Evolutionary conservation across 2,329 filamentous ascomycete species (phyloP).

Genomic region (Myriosclerotinia scirpicola): DNA sequence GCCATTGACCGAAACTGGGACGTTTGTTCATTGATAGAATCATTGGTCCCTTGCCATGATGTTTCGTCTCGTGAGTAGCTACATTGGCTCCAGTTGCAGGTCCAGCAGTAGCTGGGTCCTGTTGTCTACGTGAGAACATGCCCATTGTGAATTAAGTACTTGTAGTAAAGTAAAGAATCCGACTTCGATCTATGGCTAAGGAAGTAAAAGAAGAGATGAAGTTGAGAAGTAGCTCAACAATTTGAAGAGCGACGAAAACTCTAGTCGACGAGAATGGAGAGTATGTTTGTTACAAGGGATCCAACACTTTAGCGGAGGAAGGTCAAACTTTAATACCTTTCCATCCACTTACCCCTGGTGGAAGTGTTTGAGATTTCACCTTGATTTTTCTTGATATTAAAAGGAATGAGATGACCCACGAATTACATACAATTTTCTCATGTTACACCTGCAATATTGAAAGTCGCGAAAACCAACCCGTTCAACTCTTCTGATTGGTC

Average conservation of each 20-base stretch:
- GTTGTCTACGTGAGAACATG: constrained; percentile 20
- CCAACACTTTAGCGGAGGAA: not conserved
- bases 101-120: not conserved
- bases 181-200: not conserved
- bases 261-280: not conserved
- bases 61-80: constrained; percentile 5
- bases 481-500: not conserved
- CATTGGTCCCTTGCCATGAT: constrained; percentile 27
- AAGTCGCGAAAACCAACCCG: not conserved
- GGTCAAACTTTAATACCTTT: constrained; percentile 8
- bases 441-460: not conserved
- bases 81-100: constrained; percentile 12
- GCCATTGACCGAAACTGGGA: constrained; percentile 67
- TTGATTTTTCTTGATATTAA: constrained; percentile 1
- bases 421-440: not conserved
- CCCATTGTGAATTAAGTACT: constrained; percentile 11
- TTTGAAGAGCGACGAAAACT: not conserved
- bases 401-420: not conserved
- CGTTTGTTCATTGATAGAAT: constrained; percentile 48
- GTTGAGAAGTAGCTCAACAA: not conserved
- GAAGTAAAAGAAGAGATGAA: too few relatives aligned
- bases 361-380: not conserved
- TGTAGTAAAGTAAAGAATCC: not conserved
- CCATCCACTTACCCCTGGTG: not conserved
- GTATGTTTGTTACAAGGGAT: not conserved